A percentile compares a stretch with the other conserved stretches of the same genome.
Conservation (phyloP, 345 rosid species). For the Acer yangbiense region DNA sequence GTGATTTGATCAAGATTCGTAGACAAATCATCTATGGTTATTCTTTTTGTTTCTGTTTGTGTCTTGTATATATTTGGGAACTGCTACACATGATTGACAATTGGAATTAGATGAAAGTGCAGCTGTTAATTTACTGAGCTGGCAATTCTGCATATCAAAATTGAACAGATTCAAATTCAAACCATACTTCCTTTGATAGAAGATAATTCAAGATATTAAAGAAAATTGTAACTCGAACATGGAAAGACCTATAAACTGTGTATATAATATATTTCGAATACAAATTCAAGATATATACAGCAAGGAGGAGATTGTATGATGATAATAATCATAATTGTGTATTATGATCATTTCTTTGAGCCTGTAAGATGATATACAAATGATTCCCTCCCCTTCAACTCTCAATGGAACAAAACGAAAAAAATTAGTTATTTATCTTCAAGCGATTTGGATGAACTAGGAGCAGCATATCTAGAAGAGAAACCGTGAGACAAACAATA, state of each 20-base stretch:
- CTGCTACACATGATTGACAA: neutral
- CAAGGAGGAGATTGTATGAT: neutral
- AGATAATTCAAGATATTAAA: neutral
- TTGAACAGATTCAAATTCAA: neutral
- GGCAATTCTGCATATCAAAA: neutral
- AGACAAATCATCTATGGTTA: neutral
- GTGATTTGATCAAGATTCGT: neutral
- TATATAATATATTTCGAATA: conserved; percentile 1
- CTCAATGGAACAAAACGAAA: neutral
- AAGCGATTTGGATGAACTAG: conserved; percentile 21
- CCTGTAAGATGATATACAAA: neutral
- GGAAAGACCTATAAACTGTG: neutral
- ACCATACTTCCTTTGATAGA: neutral
- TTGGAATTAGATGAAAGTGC: too few species aligned
- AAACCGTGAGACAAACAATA: conserved; percentile 32
- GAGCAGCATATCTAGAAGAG: conserved; percentile 42
- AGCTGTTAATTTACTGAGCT: neutral
- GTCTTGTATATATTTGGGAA: neutral
- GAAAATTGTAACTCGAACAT: too few species aligned
- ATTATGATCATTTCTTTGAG: neutral
- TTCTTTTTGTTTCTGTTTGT: neutral
- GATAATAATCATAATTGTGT: neutral
- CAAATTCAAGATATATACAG: conserved; percentile 1
- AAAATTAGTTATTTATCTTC: conserved; percentile 14
- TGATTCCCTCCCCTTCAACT: neutral